Conservation (phyloP, 345 rosid species). For the Heritiera fomes region DNA sequence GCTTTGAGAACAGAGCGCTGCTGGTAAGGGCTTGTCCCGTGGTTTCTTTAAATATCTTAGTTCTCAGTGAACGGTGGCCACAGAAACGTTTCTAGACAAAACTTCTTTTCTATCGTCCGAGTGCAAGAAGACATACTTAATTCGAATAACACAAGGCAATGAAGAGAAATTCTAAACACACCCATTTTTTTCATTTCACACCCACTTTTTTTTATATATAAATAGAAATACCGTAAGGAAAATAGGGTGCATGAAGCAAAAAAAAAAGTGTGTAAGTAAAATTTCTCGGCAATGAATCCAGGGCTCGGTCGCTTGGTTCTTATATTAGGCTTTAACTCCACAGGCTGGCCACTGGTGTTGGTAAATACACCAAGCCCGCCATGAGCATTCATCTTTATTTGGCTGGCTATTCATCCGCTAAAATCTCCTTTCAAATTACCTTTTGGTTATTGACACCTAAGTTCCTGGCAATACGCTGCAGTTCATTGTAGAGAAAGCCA, state of each 20-base stretch:
- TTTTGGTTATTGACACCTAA: neutral
- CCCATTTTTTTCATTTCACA: too few relatives aligned
- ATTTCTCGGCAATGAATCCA: neutral
- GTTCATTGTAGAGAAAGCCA: neutral
- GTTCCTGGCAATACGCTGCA: neutral
- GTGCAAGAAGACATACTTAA: too few relatives aligned
- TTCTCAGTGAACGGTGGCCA: slow-evolving; percentile 29
- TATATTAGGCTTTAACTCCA: neutral
- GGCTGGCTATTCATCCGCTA: neutral
- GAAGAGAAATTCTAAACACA: too few relatives aligned
- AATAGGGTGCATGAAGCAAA: too few relatives aligned
- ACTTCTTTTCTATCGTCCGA: neutral
- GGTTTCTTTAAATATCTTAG: slow-evolving; percentile 27
- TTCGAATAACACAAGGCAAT: too few relatives aligned
- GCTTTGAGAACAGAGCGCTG: neutral
- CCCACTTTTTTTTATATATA: too few relatives aligned
- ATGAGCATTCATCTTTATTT: neutral
- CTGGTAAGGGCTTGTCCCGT: slow-evolving; percentile 20
- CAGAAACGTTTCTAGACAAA: slow-evolving; percentile 5
- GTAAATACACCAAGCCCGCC: neutral
- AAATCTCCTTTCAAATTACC: neutral
- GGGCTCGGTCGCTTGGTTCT: neutral
- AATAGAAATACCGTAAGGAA: too few relatives aligned
- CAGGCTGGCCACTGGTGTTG: neutral
- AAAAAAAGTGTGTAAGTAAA: too few relatives aligned